A percentile compares a stretch with the other conserved stretches of the same genome.
These are phyloP conservation scores for Nothophytophthora sp. DNA, from an alignment of 352 stramenopile species.

Conservation along the genomic window DNA sequence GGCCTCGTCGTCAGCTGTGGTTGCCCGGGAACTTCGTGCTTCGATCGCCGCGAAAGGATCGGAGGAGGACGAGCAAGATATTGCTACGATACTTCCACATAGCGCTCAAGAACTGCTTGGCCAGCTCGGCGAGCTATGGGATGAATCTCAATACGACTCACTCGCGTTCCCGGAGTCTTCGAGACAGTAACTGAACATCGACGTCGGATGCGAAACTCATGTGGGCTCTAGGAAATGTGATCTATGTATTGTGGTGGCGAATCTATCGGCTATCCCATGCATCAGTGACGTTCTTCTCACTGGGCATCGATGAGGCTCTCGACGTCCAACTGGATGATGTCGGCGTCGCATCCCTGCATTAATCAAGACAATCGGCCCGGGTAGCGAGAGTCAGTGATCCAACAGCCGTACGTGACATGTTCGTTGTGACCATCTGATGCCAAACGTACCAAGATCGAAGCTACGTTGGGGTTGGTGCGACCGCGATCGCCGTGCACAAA, in stretches of 20 bases:
- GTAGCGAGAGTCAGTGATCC: neutral
- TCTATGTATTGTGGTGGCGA: slow-evolving; percentile 7
- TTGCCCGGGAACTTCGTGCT: slow-evolving; percentile 30
- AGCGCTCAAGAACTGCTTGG: slow-evolving; percentile 49
- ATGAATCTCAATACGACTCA: slow-evolving; percentile 80
- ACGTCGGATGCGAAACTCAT: no score
- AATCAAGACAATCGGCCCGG: neutral
- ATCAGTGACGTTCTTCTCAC: slow-evolving; percentile 22
- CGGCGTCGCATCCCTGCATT: slow-evolving; percentile 87
- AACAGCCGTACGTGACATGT: neutral
- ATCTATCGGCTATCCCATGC: neutral
- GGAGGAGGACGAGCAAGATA: slow-evolving; percentile 1
- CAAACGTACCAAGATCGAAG: slow-evolving; percentile 79
- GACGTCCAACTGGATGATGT: slow-evolving; percentile 99
- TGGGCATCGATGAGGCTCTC: slow-evolving; percentile 83
- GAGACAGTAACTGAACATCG: neutral
- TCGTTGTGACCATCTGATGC: no score
- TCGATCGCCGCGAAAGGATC: slow-evolving; percentile 1
- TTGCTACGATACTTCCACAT: slow-evolving; percentile 21
- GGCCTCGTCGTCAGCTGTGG: slow-evolving; percentile 44
- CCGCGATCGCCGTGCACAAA: slow-evolving; percentile 99
- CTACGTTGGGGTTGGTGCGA: slow-evolving; percentile 96
- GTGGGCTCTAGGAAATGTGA: slow-evolving; percentile 14
- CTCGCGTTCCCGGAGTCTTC: slow-evolving; percentile 50
- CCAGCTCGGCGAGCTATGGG: slow-evolving; percentile 78